Percentiles rank a stretch among this genome's conserved stretches.
phyloP scores from a whole-genome alignment of 148 eudicot genomes.

The Suaeda aralocaspica region DNA sequence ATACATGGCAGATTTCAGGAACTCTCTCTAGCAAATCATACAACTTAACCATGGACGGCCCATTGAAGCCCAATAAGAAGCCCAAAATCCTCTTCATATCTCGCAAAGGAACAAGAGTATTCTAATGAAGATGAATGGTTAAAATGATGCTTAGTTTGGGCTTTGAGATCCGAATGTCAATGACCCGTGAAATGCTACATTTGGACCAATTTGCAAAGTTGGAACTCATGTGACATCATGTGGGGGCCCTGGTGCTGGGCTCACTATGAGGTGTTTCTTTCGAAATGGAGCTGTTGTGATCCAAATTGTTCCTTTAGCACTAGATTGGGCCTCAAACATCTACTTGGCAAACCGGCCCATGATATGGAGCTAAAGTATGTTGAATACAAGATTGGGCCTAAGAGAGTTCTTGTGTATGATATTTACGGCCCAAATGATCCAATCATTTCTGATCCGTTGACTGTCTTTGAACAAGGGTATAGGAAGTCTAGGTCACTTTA shows the following conservation, averaged over 20 bases:
- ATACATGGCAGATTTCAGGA: constrained; percentile 36
- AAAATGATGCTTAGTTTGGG: constrained; percentile 41
- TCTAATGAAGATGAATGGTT: constrained; percentile 42
- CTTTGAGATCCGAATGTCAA: constrained; percentile 26
- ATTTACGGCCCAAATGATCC: constrained; percentile 28
- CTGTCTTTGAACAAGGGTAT: constrained; percentile 19
- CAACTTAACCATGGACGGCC: constrained; percentile 15
- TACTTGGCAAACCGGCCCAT: constrained; percentile 41
- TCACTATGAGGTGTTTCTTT: constrained; percentile 46
- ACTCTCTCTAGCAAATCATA: constrained; percentile 33
- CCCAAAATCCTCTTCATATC: constrained; percentile 41
- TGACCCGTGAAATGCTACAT: constrained; percentile 25
- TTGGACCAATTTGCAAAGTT: constrained; percentile 30
- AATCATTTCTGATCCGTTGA: constrained; percentile 22
- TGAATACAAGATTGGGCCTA: constrained; percentile 42
- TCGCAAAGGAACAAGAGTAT: constrained; percentile 36
- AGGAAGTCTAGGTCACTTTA: constrained; percentile 12
- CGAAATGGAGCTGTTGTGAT: constrained; percentile 44
- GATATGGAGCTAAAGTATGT: constrained; percentile 49
- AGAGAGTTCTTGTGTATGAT: constrained; percentile 38
- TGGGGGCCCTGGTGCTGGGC: constrained; percentile 63
- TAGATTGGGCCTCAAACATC: constrained; percentile 35
- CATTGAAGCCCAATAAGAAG: constrained; percentile 5
- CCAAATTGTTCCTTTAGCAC: constrained; percentile 50
- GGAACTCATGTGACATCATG: constrained; percentile 43